These are phyloP conservation scores for Rutstroemia sp. DNA, from an alignment of 2,329 filamentous ascomycete genomes.

Conservation along the genomic window DNA sequence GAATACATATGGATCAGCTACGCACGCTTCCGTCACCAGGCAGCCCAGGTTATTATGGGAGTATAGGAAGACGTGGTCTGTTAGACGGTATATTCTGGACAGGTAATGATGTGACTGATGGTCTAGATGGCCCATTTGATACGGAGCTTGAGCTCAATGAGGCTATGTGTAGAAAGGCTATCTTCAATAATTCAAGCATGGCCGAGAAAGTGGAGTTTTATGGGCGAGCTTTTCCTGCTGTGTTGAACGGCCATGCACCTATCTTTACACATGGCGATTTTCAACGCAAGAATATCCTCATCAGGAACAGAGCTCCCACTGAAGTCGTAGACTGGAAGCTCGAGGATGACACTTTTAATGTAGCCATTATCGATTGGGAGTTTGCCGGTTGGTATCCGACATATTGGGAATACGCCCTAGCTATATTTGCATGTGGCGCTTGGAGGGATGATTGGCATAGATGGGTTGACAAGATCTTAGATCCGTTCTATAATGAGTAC, in stretches of 20 bases:
- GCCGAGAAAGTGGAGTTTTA: slow-evolving; percentile 24
- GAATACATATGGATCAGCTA: slow-evolving; percentile 22
- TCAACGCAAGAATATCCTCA: slow-evolving; percentile 30
- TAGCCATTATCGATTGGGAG: slow-evolving; percentile 30
- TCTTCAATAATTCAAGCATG: slow-evolving; percentile 14
- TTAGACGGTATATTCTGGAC: slow-evolving; percentile 27
- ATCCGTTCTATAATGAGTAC: slow-evolving; percentile 28
- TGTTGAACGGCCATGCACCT: slow-evolving; percentile 21
- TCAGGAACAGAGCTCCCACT: slow-evolving; percentile 17
- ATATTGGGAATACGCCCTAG: slow-evolving; percentile 34
- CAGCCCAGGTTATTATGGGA: slow-evolving; percentile 27
- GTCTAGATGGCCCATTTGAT: slow-evolving; percentile 26
- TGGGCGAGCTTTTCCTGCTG: slow-evolving; percentile 19
- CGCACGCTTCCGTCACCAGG: slow-evolving; percentile 24
- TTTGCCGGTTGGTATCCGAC: slow-evolving; percentile 33
- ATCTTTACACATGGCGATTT: slow-evolving; percentile 32
- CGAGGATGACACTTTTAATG: not conserved
- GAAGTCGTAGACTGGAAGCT: not conserved
- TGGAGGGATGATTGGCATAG: slow-evolving; percentile 31
- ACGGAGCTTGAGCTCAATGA: slow-evolving; percentile 25
- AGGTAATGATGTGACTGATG: slow-evolving; percentile 9
- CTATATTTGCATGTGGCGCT: slow-evolving; percentile 27
- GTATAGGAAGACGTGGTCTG: slow-evolving; percentile 22
- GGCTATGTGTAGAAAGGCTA: slow-evolving; percentile 24
- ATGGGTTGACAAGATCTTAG: slow-evolving; percentile 28